Percentiles rank a stretch among this genome's conserved stretches.
Conservation (phyloP, 1,139 yeast genomes). For the Debaryomyces robertsiae region DNA sequence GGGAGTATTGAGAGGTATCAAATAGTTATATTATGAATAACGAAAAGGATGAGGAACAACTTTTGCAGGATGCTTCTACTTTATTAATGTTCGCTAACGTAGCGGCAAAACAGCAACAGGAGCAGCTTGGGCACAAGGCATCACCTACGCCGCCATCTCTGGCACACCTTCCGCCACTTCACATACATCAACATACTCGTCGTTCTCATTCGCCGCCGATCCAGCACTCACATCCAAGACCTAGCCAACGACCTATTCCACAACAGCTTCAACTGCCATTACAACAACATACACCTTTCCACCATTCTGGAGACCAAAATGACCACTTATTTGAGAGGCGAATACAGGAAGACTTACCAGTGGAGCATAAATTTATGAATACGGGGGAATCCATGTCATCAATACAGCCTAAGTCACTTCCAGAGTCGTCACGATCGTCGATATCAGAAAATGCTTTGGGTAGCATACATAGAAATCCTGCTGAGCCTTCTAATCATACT, state of each 20-base stretch:
- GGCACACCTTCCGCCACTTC: slow-evolving; percentile 4
- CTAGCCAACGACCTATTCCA: slow-evolving; percentile 5
- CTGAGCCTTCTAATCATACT: too few relatives aligned
- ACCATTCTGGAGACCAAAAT: neutral
- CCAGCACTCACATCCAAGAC: slow-evolving; percentile 7
- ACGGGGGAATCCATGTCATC: slow-evolving; percentile 5
- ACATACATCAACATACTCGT: slow-evolving; percentile 1
- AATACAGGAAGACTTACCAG: slow-evolving; percentile 5
- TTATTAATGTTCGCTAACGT: slow-evolving; percentile 63
- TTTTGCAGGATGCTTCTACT: slow-evolving; percentile 66
- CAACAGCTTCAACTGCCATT: slow-evolving; percentile 11
- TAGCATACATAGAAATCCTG: neutral
- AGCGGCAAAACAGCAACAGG: slow-evolving; percentile 49
- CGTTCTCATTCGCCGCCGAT: slow-evolving; percentile 2
- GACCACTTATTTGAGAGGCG: neutral
- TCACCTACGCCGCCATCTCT: slow-evolving; percentile 19
- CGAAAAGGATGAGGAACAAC: slow-evolving; percentile 34
- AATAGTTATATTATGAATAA: slow-evolving; percentile 8
- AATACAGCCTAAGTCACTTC: slow-evolving; percentile 10
- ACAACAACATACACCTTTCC: slow-evolving; percentile 8
- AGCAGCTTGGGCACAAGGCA: slow-evolving; percentile 15
- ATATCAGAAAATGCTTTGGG: slow-evolving; percentile 6
- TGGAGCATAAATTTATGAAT: slow-evolving; percentile 1
- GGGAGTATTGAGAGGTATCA: too few relatives aligned
- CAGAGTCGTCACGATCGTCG: slow-evolving; percentile 10